Percentiles rank a stretch among this genome's conserved stretches.
Conservation (phyloP, 352 stramenopile species). For the Phytophthora europaea region DNA sequence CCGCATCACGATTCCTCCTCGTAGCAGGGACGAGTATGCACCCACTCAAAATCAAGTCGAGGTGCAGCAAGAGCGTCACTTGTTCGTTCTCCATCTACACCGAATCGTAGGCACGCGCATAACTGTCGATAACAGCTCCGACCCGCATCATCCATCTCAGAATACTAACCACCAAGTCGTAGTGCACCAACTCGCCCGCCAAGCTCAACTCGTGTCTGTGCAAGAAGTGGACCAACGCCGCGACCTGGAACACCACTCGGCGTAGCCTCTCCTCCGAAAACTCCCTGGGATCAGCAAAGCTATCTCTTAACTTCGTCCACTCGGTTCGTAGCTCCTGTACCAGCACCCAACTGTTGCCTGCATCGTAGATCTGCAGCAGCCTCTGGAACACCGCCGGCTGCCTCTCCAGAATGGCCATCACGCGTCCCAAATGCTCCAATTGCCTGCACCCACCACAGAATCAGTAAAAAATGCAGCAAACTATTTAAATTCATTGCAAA, state of each 20-base stretch:
- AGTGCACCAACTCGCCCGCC: constrained; percentile 58
- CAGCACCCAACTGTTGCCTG: constrained; percentile 63
- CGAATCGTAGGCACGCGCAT: constrained; percentile 15
- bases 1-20: constrained; percentile 43
- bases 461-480: not conserved
- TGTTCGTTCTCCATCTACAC: constrained; percentile 49
- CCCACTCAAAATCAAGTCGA: constrained; percentile 57
- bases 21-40: constrained; percentile 57
- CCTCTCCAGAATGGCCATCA: constrained; percentile 45
- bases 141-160: not conserved
- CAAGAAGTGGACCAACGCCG: constrained; percentile 68
- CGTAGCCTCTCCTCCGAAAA: constrained; percentile 62
- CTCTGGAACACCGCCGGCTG: constrained; percentile 51
- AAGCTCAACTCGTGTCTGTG: constrained; percentile 61
- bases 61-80: constrained; percentile 54
- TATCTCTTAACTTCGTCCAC: constrained; percentile 45
- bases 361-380: constrained; percentile 62
- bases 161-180: constrained; percentile 57
- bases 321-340: constrained; percentile 52
- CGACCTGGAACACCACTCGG: constrained; percentile 60
- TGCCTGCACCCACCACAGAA: constrained; percentile 32
- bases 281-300: constrained; percentile 22
- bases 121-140: constrained; percentile 12
- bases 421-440: constrained; percentile 53
- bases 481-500: not conserved